Conservation (phyloP, 2,329 filamentous ascomycete species). For the Aspergillus japonicus region DNA sequence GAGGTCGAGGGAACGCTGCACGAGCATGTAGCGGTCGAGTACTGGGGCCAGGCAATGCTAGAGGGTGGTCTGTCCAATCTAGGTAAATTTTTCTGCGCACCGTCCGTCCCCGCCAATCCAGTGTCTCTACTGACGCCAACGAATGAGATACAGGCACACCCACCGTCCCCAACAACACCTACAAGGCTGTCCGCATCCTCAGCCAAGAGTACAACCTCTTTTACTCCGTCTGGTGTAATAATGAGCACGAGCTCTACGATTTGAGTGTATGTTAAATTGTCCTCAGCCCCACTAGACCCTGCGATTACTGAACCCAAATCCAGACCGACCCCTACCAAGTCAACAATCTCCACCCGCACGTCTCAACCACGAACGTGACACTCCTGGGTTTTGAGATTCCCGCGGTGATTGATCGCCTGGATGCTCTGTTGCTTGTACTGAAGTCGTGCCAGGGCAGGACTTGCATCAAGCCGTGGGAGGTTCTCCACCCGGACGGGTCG, state of each 20-base stretch:
- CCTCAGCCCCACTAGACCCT: not conserved
- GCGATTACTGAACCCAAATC: not conserved
- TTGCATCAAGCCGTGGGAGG: conserved; percentile 40
- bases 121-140: no score
- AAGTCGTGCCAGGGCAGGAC: conserved; percentile 32
- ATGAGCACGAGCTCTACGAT: conserved; percentile 37
- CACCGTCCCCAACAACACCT: conserved; percentile 13
- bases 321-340: conserved; percentile 7
- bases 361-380: not conserved
- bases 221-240: conserved; percentile 38
- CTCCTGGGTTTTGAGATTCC: not conserved
- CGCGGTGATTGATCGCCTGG: conserved; percentile 3
- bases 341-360: not conserved
- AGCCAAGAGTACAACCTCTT: conserved; percentile 32
- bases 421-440: not conserved
- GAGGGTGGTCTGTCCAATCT: conserved; percentile 3
- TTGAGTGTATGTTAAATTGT: conserved; percentile 7
- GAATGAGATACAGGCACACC: not conserved
- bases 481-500: conserved; percentile 32
- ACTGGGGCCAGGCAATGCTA: conserved; percentile 47
- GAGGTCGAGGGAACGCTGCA: conserved; percentile 27
- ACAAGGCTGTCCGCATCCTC: conserved; percentile 25
- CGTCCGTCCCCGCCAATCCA: no score
- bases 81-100: not conserved
- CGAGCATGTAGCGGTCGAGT: conserved; percentile 60